Evolutionary conservation across 495 filamentous ascomycete species (phyloP), one percentile per base, ranked within the genome.

Genomic region (Penicillium coffeae): DNA sequence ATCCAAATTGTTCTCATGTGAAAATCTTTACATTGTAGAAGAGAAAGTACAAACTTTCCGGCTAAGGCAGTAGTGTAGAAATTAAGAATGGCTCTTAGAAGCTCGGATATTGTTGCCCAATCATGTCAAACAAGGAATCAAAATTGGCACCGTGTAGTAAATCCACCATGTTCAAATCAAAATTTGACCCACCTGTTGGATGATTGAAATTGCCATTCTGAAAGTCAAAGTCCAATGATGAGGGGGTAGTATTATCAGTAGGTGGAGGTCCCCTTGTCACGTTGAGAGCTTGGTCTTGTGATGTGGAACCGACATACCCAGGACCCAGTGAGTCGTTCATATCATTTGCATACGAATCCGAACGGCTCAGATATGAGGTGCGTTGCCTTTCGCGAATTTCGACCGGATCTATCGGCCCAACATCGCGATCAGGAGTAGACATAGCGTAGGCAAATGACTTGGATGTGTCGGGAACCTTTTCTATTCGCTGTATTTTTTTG

Each of bases 121-220:
- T 62, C 36, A 70, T 52, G 55, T 73, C 69, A 45, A 70, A 63
- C 27, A 71, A 38, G 16, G 64, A 59, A 50, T 73, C 65, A 18
- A 68, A 66, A 44, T 66, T 62, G 13, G 57, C 62, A 15, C 61
- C 66, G 20, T 68, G 58, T n/a, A 73, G 47, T 18, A 72, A 41
- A 58, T 71, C 66, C 10, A 59, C 62, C 62, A 72, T 71, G 22
- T 69, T 66, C 16, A 70, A 45, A 45, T 72, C 67, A 32, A 69
- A 64, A 27, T 62, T 68, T 10, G 62, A 51, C 5, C 57, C 51
- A 9, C 56, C 47, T 9, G 45, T 33, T 9, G 54, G n/a, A 3
- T 56, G 40, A 7, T 42, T 41, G 14, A 48, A 30, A 2, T 41
- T 43, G 13, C 44, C 38, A 21, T 42, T 45, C 20, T 58, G 57